Evolutionary conservation across 2,329 filamentous ascomycete species (phyloP), one percentile per base, ranked within the genome.

Genomic region (Cercospora berteroae): DNA sequence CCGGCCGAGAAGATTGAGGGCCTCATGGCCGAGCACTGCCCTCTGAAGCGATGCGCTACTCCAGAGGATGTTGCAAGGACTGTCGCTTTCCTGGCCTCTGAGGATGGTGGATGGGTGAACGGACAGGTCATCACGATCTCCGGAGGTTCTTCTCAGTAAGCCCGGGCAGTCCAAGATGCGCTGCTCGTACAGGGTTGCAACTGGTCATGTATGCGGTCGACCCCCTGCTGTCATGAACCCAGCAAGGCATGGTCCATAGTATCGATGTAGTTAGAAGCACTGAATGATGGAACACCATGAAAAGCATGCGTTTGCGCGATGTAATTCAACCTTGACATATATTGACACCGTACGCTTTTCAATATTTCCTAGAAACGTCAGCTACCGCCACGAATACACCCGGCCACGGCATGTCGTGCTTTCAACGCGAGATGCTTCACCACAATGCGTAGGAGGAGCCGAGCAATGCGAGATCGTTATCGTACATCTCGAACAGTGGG

Each of bases 21-120:
- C 5, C 71, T 83, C 55, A 84, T 85, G 82, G 82, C 83, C 27
- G 77, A 80, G 18, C 79, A 83, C 73, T 85, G 83, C 73, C 83
- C 83, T 18, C 72, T 85, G 18, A 81, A 81, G 59, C 71, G 83
- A 39, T 84, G 82, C 74, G 83, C 83, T 7, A 76, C 79, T 10
- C 83, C 83, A 1, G 81, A 84, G 70, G 79, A 80, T 66, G 78
- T 80, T 23, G 79, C 78, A 29, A 74, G 79, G 23, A 78, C 80
- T 16, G 79, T 80, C 6, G 79, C 77, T 31, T 80, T 80, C 75
- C 69, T 80, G 33, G 74, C 76, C 50, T 77, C 74, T 44, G 77
- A 75, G 25, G 79, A 80, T 63, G 79, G 78, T 68, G 76, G 77
- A 58, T 80, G 79, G 79, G 78, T 80, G 62, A 80, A 80, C 70